A percentile compares a stretch with the other conserved stretches of the same genome.
These are phyloP conservation scores for Eleusine indica DNA, from an alignment of 176 grass and related monocot species.

Conservation along the genomic window DNA sequence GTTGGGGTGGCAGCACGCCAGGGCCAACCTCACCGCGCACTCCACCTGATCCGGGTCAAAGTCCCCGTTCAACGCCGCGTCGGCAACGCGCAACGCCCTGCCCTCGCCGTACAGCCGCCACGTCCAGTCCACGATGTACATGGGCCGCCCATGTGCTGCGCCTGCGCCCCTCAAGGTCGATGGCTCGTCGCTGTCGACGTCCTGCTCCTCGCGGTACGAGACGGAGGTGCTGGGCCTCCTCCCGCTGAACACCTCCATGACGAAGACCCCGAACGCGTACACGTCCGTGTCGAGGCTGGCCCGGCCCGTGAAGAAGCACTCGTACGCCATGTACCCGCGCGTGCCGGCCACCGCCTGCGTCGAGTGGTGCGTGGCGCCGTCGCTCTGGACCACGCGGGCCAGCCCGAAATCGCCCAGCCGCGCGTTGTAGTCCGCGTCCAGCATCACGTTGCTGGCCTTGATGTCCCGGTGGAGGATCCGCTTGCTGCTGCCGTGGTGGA, in stretches of 20 bases:
- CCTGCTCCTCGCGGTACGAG: not conserved
- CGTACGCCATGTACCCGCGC: conserved; percentile 56
- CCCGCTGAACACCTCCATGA: conserved; percentile 60
- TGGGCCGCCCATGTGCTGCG: not conserved
- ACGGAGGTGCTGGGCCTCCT: conserved; percentile 17
- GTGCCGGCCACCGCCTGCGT: conserved; percentile 56
- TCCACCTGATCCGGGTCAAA: conserved; percentile 29
- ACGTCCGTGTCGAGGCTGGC: conserved; percentile 61
- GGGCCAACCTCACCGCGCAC: conserved; percentile 46
- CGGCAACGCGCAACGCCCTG: not conserved
- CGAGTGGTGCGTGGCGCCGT: conserved; percentile 62
- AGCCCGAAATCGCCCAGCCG: conserved; percentile 68
- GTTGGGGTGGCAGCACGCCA: conserved; percentile 67
- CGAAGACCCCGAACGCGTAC: conserved; percentile 58
- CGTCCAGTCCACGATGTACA: conserved; percentile 33
- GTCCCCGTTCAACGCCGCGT: not conserved
- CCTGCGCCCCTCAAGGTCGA: not conserved
- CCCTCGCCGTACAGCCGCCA: conserved; percentile 29
- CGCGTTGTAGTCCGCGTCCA: conserved; percentile 49
- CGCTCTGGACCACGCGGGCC: conserved; percentile 47
- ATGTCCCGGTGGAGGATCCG: conserved; percentile 59
- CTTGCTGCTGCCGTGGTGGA: conserved; percentile 62
- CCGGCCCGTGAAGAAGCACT: conserved; percentile 69
- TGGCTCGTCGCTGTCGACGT: not conserved
- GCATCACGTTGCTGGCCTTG: conserved; percentile 74